phyloP scores from a whole-genome alignment of 2,329 filamentous ascomycete genomes.

The Domatiomyces globalis region DNA sequence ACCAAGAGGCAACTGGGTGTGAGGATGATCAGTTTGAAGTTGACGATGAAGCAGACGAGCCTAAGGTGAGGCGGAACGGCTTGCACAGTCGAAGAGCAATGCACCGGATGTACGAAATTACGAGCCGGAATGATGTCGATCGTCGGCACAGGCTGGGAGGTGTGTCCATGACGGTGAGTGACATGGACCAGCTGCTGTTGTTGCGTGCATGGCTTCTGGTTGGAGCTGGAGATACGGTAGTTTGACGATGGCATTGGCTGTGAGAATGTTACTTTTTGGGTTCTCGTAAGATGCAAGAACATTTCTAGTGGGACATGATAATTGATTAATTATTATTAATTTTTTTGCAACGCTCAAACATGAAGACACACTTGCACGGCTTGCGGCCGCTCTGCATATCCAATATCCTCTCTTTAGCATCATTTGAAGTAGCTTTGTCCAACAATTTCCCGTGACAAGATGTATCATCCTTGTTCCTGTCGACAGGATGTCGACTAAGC shows the following conservation, averaged over 20 bases:
- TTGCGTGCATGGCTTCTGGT: slow-evolving; percentile 15
- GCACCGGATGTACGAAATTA: slow-evolving; percentile 47
- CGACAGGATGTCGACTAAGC: too few species aligned
- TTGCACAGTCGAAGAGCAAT: slow-evolving; percentile 45
- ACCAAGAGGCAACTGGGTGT: neutral
- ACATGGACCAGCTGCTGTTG: slow-evolving; percentile 17
- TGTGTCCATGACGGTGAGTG: slow-evolving; percentile 41
- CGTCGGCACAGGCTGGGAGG: slow-evolving; percentile 44
- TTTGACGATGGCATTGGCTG: slow-evolving; percentile 6
- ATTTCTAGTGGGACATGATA: neutral
- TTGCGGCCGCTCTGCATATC: slow-evolving; percentile 31
- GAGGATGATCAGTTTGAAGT: neutral
- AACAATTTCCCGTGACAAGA: too few species aligned
- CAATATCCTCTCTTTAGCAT: too few species aligned
- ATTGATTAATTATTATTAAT: neutral
- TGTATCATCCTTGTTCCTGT: too few species aligned
- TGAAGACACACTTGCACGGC: slow-evolving; percentile 34
- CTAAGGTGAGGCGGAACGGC: slow-evolving; percentile 30
- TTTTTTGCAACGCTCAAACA: slow-evolving; percentile 13
- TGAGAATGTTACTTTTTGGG: neutral
- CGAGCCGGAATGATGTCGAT: slow-evolving; percentile 47
- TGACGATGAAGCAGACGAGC: slow-evolving; percentile 11
- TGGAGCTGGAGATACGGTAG: slow-evolving; percentile 11
- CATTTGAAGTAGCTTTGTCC: too few species aligned
- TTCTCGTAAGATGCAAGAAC: slow-evolving; percentile 10